Conservation (phyloP, 352 stramenopile species). For the Thalassiosira ordinaria region DNA sequence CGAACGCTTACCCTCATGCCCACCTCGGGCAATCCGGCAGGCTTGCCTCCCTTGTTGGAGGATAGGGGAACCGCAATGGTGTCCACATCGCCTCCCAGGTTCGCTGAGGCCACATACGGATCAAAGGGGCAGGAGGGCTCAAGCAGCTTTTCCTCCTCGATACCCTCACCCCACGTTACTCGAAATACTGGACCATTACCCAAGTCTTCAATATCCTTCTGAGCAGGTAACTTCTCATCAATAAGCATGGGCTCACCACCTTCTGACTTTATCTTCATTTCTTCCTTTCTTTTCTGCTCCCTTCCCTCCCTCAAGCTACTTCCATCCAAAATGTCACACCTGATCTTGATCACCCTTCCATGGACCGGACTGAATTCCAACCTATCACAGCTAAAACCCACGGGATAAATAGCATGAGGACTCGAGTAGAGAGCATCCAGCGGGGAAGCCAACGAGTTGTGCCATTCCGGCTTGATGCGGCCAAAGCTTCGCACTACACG, state of each 20-base stretch:
- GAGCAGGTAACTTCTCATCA: constrained; percentile 20
- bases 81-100: constrained; percentile 45
- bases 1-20: constrained; percentile 79
- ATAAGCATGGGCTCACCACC: constrained; percentile 9
- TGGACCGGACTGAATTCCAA: constrained; percentile 83
- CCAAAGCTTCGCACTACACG: constrained; percentile 76
- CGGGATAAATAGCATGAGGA: constrained; percentile 71
- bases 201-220: constrained; percentile 20
- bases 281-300: constrained; percentile 15
- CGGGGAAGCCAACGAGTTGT: constrained; percentile 9
- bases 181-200: constrained; percentile 82
- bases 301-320: constrained; percentile 46
- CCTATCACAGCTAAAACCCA: constrained; percentile 85
- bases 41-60: constrained; percentile 34
- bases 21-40: constrained; percentile 46
- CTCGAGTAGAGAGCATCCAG: constrained; percentile 66
- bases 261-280: constrained; percentile 1
- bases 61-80: constrained; percentile 46
- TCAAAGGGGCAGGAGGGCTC: constrained; percentile 73
- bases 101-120: constrained; percentile 63
- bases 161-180: constrained; percentile 81
- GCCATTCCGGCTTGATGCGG: constrained; percentile 60
- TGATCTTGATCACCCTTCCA: constrained; percentile 78
- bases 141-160: constrained; percentile 71
- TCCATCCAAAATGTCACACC: constrained; percentile 85